phyloP scores from a whole-genome alignment of 805 yeast species.

The Hagleromyces aurorensis region DNA sequence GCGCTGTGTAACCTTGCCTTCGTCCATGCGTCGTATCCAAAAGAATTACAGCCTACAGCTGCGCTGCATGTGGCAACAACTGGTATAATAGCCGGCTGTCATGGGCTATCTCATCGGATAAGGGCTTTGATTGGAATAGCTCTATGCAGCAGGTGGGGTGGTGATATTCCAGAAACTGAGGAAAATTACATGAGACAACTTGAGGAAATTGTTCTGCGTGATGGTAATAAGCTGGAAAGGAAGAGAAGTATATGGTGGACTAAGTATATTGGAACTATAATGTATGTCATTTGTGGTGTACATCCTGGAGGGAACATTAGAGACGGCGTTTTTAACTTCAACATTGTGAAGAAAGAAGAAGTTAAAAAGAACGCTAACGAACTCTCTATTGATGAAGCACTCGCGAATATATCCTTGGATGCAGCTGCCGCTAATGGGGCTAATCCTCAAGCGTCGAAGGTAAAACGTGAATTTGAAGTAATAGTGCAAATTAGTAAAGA shows the following conservation, averaged over 20 bases:
- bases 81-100: conserved; percentile 68
- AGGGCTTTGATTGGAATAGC: conserved; percentile 68
- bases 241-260: conserved; percentile 64
- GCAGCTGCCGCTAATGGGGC: conserved; percentile 2
- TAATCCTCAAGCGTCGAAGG: conserved; percentile 7
- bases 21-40: conserved; percentile 69
- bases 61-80: conserved; percentile 66
- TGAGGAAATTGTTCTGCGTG: conserved; percentile 42
- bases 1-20: conserved; percentile 70
- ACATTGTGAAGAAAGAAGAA: conserved; percentile 26
- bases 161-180: conserved; percentile 56
- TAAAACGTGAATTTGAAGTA: conserved; percentile 32
- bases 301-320: conserved; percentile 75
- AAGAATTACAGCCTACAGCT: conserved; percentile 67
- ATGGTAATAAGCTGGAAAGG: conserved; percentile 35
- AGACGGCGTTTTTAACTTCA: conserved; percentile 46
- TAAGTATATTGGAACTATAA: conserved; percentile 58
- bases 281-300: conserved; percentile 73
- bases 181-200: conserved; percentile 38
- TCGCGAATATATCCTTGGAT: conserved; percentile 6
- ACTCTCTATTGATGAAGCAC: conserved; percentile 17
- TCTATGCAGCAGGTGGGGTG: conserved; percentile 76
- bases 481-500: conserved; percentile 41
- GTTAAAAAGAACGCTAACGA: conserved; percentile 19
- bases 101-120: conserved; percentile 65